Evolutionary conservation across 768 basidiomycete species (phyloP).

Genomic region (Boletus vermiculosoides): DNA sequence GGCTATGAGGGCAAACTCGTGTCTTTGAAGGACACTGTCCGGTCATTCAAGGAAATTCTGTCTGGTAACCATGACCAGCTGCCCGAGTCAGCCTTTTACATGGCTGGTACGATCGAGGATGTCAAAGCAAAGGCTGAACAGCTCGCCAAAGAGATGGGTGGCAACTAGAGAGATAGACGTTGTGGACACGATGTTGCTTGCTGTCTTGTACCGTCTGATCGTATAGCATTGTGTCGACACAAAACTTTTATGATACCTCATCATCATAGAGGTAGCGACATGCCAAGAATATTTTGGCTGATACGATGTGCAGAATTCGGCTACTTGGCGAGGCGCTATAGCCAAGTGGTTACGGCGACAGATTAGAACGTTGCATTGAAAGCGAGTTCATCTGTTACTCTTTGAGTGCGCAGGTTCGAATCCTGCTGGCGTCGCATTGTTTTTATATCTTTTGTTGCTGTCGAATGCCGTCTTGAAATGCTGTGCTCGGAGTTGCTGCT

Average conservation of each 20-base stretch:
- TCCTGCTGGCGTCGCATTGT: slow-evolving; percentile 57
- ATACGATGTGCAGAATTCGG: fast-evolving
- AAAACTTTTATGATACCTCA: slow-evolving; percentile 12
- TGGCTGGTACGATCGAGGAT: slow-evolving; percentile 96
- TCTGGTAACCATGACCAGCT: slow-evolving; percentile 83
- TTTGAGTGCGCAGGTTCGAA: slow-evolving; percentile 70
- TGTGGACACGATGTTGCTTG: slow-evolving; percentile 13
- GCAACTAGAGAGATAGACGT: slow-evolving; percentile 33
- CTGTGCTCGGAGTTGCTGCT: slow-evolving; percentile 11
- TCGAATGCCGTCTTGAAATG: background rate
- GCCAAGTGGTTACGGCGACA: slow-evolving; percentile 81
- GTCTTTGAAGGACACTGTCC: slow-evolving; percentile 91
- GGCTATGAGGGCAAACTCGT: slow-evolving; percentile 99
- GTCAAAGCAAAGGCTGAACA: slow-evolving; percentile 97
- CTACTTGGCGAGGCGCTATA: slow-evolving; percentile 52
- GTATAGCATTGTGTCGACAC: slow-evolving; percentile 14
- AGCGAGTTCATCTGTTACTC: slow-evolving; percentile 52
- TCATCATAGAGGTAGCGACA: background rate
- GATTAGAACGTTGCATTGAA: slow-evolving; percentile 47
- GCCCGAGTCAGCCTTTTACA: slow-evolving; percentile 98
- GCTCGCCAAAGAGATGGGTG: slow-evolving; percentile 89
- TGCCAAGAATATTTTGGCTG: background rate
- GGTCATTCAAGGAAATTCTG: slow-evolving; percentile 98
- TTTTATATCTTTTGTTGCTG: background rate
- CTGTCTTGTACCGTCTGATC: slow-evolving; percentile 3